A percentile compares a stretch with the other conserved stretches of the same genome.
Conservation (phyloP, 2,329 filamentous ascomycete species). For the Phialophora expanda region DNA sequence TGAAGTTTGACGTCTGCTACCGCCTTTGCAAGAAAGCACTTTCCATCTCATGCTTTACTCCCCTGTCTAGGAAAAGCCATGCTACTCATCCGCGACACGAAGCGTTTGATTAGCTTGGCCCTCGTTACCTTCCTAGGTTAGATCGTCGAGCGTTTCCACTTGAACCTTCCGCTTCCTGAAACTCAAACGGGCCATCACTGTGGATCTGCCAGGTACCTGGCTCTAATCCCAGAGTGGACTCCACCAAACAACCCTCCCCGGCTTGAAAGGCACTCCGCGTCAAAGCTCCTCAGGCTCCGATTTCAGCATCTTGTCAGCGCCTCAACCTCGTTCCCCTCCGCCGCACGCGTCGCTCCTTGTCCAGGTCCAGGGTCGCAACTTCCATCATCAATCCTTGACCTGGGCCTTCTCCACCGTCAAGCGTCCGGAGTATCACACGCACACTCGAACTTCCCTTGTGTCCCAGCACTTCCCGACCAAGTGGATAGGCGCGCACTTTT, state of each 20-base stretch:
- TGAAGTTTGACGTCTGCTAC: conserved; percentile 4
- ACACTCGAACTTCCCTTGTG: conserved; percentile 1
- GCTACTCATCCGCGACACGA: conserved; percentile 26
- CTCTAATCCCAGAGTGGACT: conserved; percentile 12
- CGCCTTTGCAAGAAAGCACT: not conserved
- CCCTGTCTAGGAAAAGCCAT: conserved; percentile 1
- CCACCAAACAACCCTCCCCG: not conserved
- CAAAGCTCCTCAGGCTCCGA: not conserved
- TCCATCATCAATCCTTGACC: conserved; percentile 17
- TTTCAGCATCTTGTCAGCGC: not conserved
- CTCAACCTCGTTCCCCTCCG: not conserved
- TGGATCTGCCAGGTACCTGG: conserved; percentile 20
- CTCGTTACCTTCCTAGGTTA: conserved; percentile 7
- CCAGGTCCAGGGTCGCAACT: conserved; percentile 11
- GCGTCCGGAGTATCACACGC: conserved; percentile 16
- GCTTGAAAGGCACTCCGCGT: not conserved
- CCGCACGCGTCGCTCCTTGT: conserved; percentile 29
- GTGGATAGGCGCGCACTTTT: conserved; percentile 13
- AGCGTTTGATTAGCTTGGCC: conserved; percentile 33
- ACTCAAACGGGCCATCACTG: conserved; percentile 29
- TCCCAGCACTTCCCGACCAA: not conserved
- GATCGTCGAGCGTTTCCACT: conserved; percentile 4
- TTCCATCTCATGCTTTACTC: not conserved
- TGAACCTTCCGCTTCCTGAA: conserved; percentile 22
- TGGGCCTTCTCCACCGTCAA: conserved; percentile 20